phyloP scores from a whole-genome alignment of 305 asterid species.

The Fraxinus floribunda region DNA sequence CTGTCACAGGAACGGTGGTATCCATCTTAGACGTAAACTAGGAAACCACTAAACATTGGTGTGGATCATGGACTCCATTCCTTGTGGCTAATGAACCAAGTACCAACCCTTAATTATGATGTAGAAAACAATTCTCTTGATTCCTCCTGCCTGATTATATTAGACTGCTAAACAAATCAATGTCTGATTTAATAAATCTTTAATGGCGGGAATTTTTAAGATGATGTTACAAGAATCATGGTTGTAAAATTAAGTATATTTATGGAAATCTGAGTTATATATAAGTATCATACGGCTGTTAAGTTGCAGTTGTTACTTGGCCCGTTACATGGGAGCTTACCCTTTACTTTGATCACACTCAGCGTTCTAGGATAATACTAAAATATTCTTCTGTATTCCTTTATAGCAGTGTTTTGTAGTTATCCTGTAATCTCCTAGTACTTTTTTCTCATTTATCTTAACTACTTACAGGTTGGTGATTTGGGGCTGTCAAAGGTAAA shows the following conservation, averaged over 20 bases:
- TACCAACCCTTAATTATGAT: background rate
- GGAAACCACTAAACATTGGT: background rate
- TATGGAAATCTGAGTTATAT: background rate
- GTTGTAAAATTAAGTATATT: background rate
- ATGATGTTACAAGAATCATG: background rate
- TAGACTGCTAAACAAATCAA: background rate
- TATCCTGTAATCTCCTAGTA: background rate
- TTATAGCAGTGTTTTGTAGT: background rate
- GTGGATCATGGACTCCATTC: background rate
- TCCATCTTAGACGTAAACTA: background rate
- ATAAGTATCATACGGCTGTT: background rate
- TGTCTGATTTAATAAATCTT: background rate
- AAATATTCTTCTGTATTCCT: background rate
- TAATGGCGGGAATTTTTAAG: background rate
- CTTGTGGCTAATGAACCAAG: background rate
- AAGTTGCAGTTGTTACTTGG: background rate
- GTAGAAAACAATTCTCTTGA: background rate
- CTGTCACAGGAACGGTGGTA: background rate
- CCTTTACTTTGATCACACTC: background rate
- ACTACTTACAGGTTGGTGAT: slow-evolving; percentile 70
- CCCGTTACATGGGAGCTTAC: background rate
- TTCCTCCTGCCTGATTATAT: background rate
- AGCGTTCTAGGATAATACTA: background rate
- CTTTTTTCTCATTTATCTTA: slow-evolving; percentile 14
- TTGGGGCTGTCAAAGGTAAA: slow-evolving; percentile 84